These are phyloP conservation scores for Beauveria australis DNA, from an alignment of 2,329 filamentous ascomycete species.

Conservation along the genomic window DNA sequence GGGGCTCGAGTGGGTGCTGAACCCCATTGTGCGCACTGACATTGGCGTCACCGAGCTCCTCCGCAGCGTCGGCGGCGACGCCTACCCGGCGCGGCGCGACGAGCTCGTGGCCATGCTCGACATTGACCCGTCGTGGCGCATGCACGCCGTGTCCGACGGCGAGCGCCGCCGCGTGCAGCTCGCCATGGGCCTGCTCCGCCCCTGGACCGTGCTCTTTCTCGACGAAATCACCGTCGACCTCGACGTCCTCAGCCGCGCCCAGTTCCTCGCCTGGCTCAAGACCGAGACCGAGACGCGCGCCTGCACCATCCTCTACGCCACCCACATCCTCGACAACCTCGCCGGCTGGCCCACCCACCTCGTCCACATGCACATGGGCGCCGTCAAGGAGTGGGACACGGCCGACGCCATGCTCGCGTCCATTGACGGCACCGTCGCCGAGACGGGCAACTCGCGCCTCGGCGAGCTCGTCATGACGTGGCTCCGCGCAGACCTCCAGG, in stretches of 20 bases:
- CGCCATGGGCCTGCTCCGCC: slow-evolving; percentile 87
- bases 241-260: slow-evolving; percentile 74
- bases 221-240: slow-evolving; percentile 98
- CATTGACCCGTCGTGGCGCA: slow-evolving; percentile 85
- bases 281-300: slow-evolving; percentile 71
- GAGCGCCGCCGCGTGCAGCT: slow-evolving; percentile 88
- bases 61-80: slow-evolving; percentile 74
- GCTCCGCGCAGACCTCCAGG: slow-evolving; percentile 72
- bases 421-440: slow-evolving; percentile 30
- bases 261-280: slow-evolving; percentile 82
- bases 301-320: slow-evolving; percentile 95
- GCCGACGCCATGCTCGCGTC: slow-evolving; percentile 60
- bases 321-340: slow-evolving; percentile 92
- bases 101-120: slow-evolving; percentile 84
- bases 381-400: slow-evolving; percentile 76
- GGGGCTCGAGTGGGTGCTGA: slow-evolving; percentile 95
- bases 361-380: slow-evolving; percentile 88
- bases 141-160: slow-evolving; percentile 92
- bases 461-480: slow-evolving; percentile 83
- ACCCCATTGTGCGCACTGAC: slow-evolving; percentile 90
- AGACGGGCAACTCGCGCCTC: slow-evolving; percentile 67
- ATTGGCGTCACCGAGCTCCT: slow-evolving; percentile 86
- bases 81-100: slow-evolving; percentile 73
- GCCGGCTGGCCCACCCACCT: slow-evolving; percentile 92
- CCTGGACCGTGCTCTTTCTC: slow-evolving; percentile 83